Evolutionary conservation across 2,329 filamentous ascomycete species (phyloP).

Genomic region (Hypoxylon sp.): DNA sequence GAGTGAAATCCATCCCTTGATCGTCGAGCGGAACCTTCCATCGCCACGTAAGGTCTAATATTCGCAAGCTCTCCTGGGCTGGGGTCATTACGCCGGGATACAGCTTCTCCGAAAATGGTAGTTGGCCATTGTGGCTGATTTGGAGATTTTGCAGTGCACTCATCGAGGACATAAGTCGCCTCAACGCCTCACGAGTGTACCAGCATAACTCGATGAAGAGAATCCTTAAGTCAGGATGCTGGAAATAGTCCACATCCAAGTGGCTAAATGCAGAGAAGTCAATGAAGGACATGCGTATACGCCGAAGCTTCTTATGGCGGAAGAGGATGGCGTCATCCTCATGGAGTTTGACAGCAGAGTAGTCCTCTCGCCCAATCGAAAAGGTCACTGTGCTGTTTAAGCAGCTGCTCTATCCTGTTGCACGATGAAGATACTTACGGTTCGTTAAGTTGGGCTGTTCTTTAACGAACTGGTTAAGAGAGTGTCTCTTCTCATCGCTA

Average conservation of each 20-base stretch:
- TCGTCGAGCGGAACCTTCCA: constrained; percentile 39
- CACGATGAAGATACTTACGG: constrained; percentile 25
- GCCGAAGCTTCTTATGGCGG: constrained; percentile 35
- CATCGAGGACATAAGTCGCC: constrained; percentile 21
- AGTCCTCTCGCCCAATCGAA: constrained; percentile 30
- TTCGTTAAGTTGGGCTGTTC: constrained; percentile 38
- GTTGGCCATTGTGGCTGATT: constrained; percentile 32
- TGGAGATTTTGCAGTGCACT: constrained; percentile 27
- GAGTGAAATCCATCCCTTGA: constrained; percentile 38
- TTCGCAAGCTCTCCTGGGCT: constrained; percentile 32
- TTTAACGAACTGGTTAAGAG: constrained; percentile 29
- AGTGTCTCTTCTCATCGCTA: constrained; percentile 28
- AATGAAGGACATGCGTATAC: constrained; percentile 35
- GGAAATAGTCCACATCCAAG: constrained; percentile 32
- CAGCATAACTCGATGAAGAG: constrained; percentile 34
- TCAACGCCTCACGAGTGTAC: constrained; percentile 33
- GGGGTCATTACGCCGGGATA: constrained; percentile 30
- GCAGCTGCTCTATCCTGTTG: constrained; percentile 9
- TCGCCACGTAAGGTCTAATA: constrained; percentile 40
- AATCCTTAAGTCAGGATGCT: constrained; percentile 26
- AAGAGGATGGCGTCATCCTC: constrained; percentile 38
- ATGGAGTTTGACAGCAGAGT: constrained; percentile 19
- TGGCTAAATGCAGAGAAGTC: constrained; percentile 36
- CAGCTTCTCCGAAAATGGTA: constrained; percentile 38
- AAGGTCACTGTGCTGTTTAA: constrained; percentile 34